phyloP scores from a whole-genome alignment of 2,329 filamentous ascomycete genomes.

The Claviceps monticola region DNA sequence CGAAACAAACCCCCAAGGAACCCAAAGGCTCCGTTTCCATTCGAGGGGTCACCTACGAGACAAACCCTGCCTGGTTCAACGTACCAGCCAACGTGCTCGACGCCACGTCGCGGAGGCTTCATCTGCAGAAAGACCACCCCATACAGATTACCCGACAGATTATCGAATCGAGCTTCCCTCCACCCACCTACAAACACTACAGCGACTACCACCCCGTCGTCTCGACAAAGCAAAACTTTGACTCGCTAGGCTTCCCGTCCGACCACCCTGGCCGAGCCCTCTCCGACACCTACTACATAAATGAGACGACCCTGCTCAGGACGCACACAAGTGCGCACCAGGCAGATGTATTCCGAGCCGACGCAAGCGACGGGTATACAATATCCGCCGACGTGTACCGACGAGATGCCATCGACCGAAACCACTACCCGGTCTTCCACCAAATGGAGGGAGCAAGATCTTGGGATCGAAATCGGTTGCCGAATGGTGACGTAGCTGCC shows the following conservation, averaged over 20 bases:
- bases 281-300: constrained; percentile 94
- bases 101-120: constrained; percentile 64
- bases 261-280: constrained; percentile 79
- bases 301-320: constrained; percentile 66
- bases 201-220: constrained; percentile 74
- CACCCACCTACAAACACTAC: constrained; percentile 59
- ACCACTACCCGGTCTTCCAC: constrained; percentile 94
- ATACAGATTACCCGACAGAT: constrained; percentile 81
- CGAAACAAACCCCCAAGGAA: not conserved
- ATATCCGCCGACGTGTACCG: constrained; percentile 93
- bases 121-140: constrained; percentile 83
- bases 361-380: constrained; percentile 66
- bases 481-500: constrained; percentile 43
- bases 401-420: constrained; percentile 85
- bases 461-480: constrained; percentile 60
- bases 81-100: constrained; percentile 60
- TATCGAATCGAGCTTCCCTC: constrained; percentile 78
- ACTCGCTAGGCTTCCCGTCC: constrained; percentile 80
- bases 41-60: constrained; percentile 48
- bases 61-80: constrained; percentile 73
- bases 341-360: constrained; percentile 61
- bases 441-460: constrained; percentile 94
- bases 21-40: constrained; percentile 22
- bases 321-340: constrained; percentile 96
- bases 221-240: constrained; percentile 77